Conservation (phyloP, 148 eudicot species). For the Gaultheria prostrata region DNA sequence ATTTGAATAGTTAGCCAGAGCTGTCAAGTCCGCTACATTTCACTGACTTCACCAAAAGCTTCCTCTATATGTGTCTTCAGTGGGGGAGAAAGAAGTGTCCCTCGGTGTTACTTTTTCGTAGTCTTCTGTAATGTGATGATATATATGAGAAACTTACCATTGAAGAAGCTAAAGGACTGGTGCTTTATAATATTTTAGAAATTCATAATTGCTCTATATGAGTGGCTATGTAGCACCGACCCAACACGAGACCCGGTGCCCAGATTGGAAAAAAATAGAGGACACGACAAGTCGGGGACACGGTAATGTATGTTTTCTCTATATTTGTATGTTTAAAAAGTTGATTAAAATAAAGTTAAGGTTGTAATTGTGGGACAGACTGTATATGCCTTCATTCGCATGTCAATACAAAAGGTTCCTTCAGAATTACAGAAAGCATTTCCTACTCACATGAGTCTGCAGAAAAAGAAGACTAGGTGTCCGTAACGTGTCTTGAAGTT, state of each 20-base stretch:
- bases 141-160: background rate
- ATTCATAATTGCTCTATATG: no score
- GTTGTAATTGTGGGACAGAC: background rate
- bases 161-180: background rate
- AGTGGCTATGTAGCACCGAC: background rate
- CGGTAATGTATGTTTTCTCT: background rate
- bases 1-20: slow-evolving; percentile 1
- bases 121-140: background rate
- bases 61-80: background rate
- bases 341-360: background rate
- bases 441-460: background rate
- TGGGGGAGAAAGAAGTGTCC: background rate
- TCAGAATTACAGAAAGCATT: background rate
- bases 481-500: background rate
- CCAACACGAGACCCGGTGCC: background rate
- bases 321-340: background rate
- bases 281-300: background rate
- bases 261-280: background rate
- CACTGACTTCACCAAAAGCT: background rate
- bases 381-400: background rate
- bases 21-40: background rate
- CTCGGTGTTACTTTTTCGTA: background rate
- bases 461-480: background rate
- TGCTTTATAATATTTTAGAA: background rate
- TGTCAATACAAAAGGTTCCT: background rate